Percentiles rank a stretch among this genome's conserved stretches.
These are phyloP conservation scores for Ceratocystis diversiconidia DNA, from an alignment of 2,329 filamentous ascomycete genomes.

Conservation along the genomic window DNA sequence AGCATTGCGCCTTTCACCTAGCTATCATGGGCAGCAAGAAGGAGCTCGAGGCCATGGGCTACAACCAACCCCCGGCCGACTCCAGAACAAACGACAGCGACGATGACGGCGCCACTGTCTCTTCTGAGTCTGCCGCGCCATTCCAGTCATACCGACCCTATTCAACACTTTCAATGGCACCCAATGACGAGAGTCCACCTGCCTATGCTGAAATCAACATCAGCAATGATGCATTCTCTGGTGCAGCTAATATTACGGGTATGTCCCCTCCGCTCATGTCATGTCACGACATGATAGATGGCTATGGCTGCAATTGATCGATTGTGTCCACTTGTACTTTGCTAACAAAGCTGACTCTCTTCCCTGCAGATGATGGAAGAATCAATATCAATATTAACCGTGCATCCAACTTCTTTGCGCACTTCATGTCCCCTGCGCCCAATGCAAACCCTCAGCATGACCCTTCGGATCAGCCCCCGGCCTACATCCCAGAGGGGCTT, in stretches of 20 bases:
- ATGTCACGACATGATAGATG: too few species aligned
- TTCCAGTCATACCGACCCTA: constrained; percentile 6
- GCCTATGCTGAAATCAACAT: constrained; percentile 42
- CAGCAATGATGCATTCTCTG: constrained; percentile 37
- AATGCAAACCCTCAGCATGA: not conserved
- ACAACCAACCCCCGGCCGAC: not conserved
- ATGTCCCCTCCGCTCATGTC: constrained; percentile 2
- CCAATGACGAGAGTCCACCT: constrained; percentile 28
- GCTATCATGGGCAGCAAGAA: not conserved
- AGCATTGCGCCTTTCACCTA: not conserved
- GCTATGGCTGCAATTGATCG: not conserved
- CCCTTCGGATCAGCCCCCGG: constrained; percentile 26
- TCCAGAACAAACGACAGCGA: not conserved
- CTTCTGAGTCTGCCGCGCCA: not conserved
- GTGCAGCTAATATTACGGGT: constrained; percentile 46
- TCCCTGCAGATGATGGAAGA: constrained; percentile 50
- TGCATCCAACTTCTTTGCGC: constrained; percentile 30
- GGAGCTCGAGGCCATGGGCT: constrained; percentile 5
- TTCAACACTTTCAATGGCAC: not conserved
- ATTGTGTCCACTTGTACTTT: not conserved
- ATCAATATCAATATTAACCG: constrained; percentile 70
- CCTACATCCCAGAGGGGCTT: constrained; percentile 60
- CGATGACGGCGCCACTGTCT: not conserved
- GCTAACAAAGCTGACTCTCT: not conserved
- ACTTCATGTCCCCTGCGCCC: constrained; percentile 9